Base-by-base conservation (phyloP, 352 stramenopile species). In the Phytophthora europaea region DNA sequence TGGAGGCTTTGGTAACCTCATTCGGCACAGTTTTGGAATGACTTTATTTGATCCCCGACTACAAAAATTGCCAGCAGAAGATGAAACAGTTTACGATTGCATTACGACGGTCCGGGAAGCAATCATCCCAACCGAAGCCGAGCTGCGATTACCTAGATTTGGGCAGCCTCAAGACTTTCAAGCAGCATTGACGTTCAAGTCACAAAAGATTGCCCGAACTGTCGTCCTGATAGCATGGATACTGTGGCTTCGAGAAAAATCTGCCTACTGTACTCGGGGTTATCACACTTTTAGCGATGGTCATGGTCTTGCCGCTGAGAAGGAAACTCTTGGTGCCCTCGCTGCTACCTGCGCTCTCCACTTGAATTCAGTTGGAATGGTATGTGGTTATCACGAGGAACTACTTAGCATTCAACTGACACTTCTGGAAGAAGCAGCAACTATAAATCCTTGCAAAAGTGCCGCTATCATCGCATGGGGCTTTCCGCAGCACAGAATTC, bases 201-300 rank as follows among this genome's bases (percentile, higher is more conserved):
- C 73, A 6, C 47, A 67, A 34, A 80, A 72, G 40, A 65, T 85
- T 56, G 38, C 75, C 55, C 72, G 82, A 22, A 74, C 75, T 26
- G 10, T 86, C 1, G 70, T 76, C 6, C n/a, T 82, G 18, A 7
- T 83, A 0, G 36, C 71, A 6, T 87, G 80, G 82, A 61, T 51
- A 12, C 53, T 87, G 12, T 89, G 82, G 82, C 53, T 83, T 28
- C 75, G 82, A 23, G 80, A 89, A 34, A 82, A 80, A 7, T 40
- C 52, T 40, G 66, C 70, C 2, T 63, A 70, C 26, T 84, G 80
- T 16, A 52, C 38, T 18, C 75, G 69, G 53, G 56, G 55, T 53
- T 61, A 67, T 8, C 61, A 73, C 47, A 52, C 74, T 26, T 55
- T 51, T 7, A 61, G 43, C 13, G 38, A 28, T 23, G 18, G 20